Evolutionary conservation across 306 rosid species (phyloP).

Genomic region (Vigna angularis): DNA sequence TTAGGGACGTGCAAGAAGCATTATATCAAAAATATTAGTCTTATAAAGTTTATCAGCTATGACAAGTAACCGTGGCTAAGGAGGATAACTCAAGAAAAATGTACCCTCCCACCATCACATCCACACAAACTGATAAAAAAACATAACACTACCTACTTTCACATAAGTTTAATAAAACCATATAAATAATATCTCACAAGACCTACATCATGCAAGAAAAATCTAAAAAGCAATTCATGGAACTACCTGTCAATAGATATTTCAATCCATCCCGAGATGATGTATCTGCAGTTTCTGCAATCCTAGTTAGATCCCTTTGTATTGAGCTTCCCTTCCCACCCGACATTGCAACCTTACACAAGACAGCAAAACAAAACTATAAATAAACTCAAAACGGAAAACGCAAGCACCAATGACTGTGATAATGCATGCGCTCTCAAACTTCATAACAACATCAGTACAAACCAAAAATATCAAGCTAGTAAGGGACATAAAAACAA

Average conservation of each 20-base stretch:
- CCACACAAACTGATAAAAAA: background rate
- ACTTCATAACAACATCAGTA: background rate
- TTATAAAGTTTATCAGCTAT: background rate
- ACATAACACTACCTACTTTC: background rate
- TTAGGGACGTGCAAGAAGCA: background rate
- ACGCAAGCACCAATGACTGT: background rate
- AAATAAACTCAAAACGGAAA: background rate
- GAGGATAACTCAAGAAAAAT: background rate
- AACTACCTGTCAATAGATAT: slow-evolving; percentile 40
- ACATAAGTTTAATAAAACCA: background rate
- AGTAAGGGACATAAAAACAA: background rate
- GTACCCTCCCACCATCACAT: background rate
- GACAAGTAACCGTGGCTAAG: background rate
- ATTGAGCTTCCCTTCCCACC: slow-evolving; percentile 37
- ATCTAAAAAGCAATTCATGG: background rate
- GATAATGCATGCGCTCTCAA: background rate
- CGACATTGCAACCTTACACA: slow-evolving; percentile 43
- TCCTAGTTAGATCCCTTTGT: slow-evolving; percentile 45
- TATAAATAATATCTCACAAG: background rate
- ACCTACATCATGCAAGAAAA: slow-evolving; percentile 4
- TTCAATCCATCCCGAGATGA: slow-evolving; percentile 43
- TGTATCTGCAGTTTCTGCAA: slow-evolving; percentile 45
- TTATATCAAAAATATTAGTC: background rate
- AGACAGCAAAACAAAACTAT: background rate
- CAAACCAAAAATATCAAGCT: background rate